Evolutionary conservation across 176 grass and related monocot species (phyloP).

Genomic region (Secale cereale): DNA sequence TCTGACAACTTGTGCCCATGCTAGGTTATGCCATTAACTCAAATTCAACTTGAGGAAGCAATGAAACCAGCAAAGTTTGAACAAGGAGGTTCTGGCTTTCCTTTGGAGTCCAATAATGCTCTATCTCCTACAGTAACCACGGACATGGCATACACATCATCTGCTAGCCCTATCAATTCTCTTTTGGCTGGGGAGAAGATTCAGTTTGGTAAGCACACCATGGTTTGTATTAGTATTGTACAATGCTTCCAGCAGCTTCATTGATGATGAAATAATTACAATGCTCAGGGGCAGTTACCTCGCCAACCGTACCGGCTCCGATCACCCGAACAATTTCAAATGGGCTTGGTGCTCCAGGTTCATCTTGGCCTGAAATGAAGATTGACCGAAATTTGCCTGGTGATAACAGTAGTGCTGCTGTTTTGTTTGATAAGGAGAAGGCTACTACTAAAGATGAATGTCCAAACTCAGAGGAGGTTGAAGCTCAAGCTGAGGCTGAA

Average conservation of each 20-base stretch:
- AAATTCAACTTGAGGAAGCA: slow-evolving; percentile 98
- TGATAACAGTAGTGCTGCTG: slow-evolving; percentile 32
- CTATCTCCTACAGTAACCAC: slow-evolving; percentile 35
- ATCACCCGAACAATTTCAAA: slow-evolving; percentile 56
- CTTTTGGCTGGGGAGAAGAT: slow-evolving; percentile 89
- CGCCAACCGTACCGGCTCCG: slow-evolving; percentile 63
- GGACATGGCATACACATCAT: slow-evolving; percentile 52
- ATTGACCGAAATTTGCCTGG: slow-evolving; percentile 39
- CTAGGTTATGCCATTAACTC: slow-evolving; percentile 93
- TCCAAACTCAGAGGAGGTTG: slow-evolving; percentile 45
- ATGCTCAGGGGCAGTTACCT: slow-evolving; percentile 77
- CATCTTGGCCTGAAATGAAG: slow-evolving; percentile 62
- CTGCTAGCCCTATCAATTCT: slow-evolving; percentile 73
- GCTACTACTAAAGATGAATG: slow-evolving; percentile 33
- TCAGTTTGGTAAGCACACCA: slow-evolving; percentile 85
- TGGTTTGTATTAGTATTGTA: slow-evolving; percentile 27
- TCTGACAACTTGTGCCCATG: slow-evolving; percentile 26
- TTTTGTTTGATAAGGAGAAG: slow-evolving; percentile 62
- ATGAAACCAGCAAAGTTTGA: slow-evolving; percentile 84
- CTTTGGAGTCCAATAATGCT: slow-evolving; percentile 57
- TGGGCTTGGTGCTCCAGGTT: slow-evolving; percentile 80
- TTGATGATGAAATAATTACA: slow-evolving; percentile 27
- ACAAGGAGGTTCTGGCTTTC: slow-evolving; percentile 46
- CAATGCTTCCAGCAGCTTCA: slow-evolving; percentile 1
- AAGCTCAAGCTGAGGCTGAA: slow-evolving; percentile 73